Base-by-base conservation (phyloP, 495 filamentous ascomycete genomes). In the Aspergillus indologenus region DNA sequence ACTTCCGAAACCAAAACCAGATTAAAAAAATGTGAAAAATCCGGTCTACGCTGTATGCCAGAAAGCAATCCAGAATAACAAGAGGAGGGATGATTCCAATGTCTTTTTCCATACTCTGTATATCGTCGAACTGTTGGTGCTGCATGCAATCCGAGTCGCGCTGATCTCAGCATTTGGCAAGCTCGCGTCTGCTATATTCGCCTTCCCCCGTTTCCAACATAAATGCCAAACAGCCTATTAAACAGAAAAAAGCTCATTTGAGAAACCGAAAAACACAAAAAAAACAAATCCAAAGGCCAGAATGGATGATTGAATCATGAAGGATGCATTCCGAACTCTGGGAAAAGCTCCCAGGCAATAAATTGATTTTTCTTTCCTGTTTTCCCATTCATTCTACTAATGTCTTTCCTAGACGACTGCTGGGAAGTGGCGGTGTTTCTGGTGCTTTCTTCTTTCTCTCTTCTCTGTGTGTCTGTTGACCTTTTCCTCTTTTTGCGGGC, bases 381-480 rank as follows among this genome's bases (percentile, higher is more conserved):
- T 59, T 71, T 60, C 64, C n/a, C 34, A 40, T 40, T 67, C 62
- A 68, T 68, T 29, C 65, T 65, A 61, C 61, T 73, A 68, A 64
- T 66, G 68, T 29, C 68, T 70, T 65, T 71, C 69, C 70, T 75
- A 72, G 71, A 76, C 63, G 66, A 67, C 67, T 63, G 73, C 66
- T 40, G 34, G 71, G 74, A 78, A 70, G 72, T 70, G 71, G 67
- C 65, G 75, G 76, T 78, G 75, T 78, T 77, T 64, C 65, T 71
- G 77, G 75, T 75, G 75, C 72, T 71, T 70, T 64, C 24, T 24
- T 24, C 64, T 68, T 56, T 57, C 53, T 61, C 68, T 52, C 56
- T 69, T 61, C 63, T 40, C 34, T 40, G 5, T 40, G 34, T 40
- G 6, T 40, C 26, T 40, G 34, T 40, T 40, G 34, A 40, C 5